phyloP scores from a whole-genome alignment of 129 eudicot genomes.

The Artemisia annua region DNA sequence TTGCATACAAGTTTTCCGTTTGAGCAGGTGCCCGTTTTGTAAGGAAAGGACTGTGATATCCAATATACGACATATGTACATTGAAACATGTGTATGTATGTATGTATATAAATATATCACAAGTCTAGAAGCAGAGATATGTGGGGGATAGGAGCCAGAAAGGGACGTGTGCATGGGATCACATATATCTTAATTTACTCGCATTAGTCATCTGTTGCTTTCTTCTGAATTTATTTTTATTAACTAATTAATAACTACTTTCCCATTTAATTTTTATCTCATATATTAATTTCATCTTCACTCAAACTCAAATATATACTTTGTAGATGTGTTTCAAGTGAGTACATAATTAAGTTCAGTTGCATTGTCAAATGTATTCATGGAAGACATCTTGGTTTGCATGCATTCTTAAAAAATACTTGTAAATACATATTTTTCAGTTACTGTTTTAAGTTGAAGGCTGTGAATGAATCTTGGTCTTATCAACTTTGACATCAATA shows the following conservation, averaged over 20 bases:
- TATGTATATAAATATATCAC: constrained; percentile 18
- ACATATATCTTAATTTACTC: constrained; percentile 33
- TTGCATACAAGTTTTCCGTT: constrained; percentile 9
- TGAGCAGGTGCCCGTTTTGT: constrained; percentile 20
- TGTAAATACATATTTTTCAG: too few relatives aligned
- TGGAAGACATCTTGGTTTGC: too few relatives aligned
- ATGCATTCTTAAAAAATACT: too few relatives aligned
- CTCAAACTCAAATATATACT: neutral
- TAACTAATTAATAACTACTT: constrained; percentile 19
- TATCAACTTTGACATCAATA: too few relatives aligned
- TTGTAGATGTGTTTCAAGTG: too few relatives aligned
- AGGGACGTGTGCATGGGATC: constrained; percentile 76
- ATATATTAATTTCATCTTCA: neutral
- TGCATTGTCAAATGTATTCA: neutral
- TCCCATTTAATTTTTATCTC: constrained; percentile 2
- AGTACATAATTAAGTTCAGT: too few relatives aligned
- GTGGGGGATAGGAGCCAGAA: constrained; percentile 64
- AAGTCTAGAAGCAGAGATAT: constrained; percentile 36
- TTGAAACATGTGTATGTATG: constrained; percentile 14
- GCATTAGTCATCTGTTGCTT: constrained; percentile 59
- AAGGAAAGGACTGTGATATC: constrained; percentile 17
- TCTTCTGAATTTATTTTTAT: constrained; percentile 37
- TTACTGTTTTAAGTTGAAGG: too few relatives aligned
- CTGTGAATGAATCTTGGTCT: too few relatives aligned
- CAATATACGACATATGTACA: constrained; percentile 21